Conservation (phyloP, 225 moss, liverwort and hornwort species). For the Bryoerythrophyllum caledonicum region DNA sequence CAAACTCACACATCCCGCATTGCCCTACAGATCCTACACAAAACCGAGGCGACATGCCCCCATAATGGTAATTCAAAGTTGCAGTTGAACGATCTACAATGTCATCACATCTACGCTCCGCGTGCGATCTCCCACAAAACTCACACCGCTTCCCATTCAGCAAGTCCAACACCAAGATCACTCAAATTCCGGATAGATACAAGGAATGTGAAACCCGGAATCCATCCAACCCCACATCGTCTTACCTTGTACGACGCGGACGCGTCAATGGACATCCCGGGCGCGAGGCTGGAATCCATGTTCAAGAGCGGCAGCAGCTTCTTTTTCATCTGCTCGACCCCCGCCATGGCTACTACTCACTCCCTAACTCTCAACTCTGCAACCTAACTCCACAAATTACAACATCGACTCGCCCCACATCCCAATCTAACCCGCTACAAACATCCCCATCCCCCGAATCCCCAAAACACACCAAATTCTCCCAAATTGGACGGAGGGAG, state of each 20-base stretch:
- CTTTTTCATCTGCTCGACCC: constrained; percentile 99
- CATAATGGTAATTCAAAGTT: constrained; percentile 5
- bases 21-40: not conserved
- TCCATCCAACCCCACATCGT: not conserved
- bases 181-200: no score
- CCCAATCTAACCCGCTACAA: not conserved
- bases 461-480: not conserved
- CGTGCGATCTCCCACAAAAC: not conserved
- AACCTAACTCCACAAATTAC: not conserved
- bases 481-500: not conserved
- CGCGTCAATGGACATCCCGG: constrained; percentile 94
- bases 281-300: constrained; percentile 68
- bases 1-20: constrained; percentile 7
- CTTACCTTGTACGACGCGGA: constrained; percentile 98
- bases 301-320: constrained; percentile 85
- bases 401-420: not conserved
- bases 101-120: not conserved
- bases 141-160: not conserved
- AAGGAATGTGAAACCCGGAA: no score
- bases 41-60: not conserved
- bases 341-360: constrained; percentile 66
- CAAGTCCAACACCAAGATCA: no score
- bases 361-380: not conserved
- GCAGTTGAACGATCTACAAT: not conserved
- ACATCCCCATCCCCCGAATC: no score